These are phyloP conservation scores for Candida chauliodis DNA, from an alignment of 805 yeast species.

Conservation along the genomic window DNA sequence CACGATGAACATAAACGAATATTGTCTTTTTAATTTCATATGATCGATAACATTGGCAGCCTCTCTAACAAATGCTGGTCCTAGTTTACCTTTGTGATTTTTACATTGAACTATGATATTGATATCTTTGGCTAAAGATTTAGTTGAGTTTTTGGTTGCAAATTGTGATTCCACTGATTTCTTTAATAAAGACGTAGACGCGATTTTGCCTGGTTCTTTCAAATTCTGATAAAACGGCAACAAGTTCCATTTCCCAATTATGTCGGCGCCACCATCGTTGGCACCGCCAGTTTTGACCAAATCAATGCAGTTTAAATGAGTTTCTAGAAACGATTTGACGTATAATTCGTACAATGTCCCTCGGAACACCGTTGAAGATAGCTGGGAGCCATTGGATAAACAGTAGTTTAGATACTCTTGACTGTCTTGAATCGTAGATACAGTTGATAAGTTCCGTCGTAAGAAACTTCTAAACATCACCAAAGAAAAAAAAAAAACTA, in stretches of 20 bases:
- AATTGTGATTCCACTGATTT: constrained; percentile 15
- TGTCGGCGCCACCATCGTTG: constrained; percentile 55
- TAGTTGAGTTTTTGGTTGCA: background rate
- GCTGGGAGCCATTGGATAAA: constrained; percentile 15
- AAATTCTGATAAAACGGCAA: constrained; percentile 16
- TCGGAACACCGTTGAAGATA: constrained; percentile 42
- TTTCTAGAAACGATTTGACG: constrained; percentile 36
- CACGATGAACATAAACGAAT: constrained; percentile 23
- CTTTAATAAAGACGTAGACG: constrained; percentile 10
- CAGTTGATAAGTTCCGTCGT: constrained; percentile 1
- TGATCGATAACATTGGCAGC: constrained; percentile 48
- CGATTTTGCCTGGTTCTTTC: background rate
- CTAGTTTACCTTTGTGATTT: constrained; percentile 40
- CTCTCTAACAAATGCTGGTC: constrained; percentile 49
- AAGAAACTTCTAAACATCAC: constrained; percentile 1
- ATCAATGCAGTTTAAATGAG: constrained; percentile 32
- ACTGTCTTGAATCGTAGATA: constrained; percentile 18
- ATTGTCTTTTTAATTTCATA: constrained; percentile 20
- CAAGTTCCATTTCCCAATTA: constrained; percentile 51
- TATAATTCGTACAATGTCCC: constrained; percentile 57
- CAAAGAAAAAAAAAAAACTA: constrained; percentile 4
- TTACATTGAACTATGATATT: constrained; percentile 55
- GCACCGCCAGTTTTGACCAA: constrained; percentile 51
- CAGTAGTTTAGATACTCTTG: constrained; percentile 30
- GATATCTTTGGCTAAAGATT: constrained; percentile 27